Conservation (phyloP, 495 filamentous ascomycete genomes). For the Daldinia childiae region DNA sequence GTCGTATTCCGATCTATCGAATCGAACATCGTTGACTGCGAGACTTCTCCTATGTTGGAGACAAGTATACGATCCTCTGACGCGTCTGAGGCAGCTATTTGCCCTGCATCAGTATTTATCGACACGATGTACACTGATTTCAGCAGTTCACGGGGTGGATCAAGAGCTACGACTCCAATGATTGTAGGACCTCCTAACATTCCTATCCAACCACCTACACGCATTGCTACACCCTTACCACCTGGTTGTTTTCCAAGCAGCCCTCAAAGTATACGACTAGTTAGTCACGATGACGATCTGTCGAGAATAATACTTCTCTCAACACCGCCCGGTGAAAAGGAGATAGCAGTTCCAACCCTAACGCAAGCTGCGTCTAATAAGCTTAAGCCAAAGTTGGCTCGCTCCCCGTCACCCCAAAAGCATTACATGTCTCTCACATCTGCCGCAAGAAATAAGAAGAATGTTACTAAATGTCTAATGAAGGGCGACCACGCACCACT, state of each 20-base stretch:
- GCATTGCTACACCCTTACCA: constrained; percentile 45
- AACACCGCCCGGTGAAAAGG: constrained; percentile 36
- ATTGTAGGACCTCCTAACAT: constrained; percentile 65
- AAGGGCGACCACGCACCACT: constrained; percentile 58
- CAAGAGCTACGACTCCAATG: constrained; percentile 84
- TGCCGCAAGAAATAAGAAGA: constrained; percentile 51
- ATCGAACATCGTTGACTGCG: constrained; percentile 69
- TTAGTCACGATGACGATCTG: constrained; percentile 46
- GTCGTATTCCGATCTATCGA: constrained; percentile 83
- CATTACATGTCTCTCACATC: constrained; percentile 57
- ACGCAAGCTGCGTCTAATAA: constrained; percentile 36
- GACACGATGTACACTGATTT: constrained; percentile 80
- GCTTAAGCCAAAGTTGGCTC: constrained; percentile 44
- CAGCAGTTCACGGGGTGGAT: constrained; percentile 65
- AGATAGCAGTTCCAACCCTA: background rate
- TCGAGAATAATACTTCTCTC: constrained; percentile 33
- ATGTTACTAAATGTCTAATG: constrained; percentile 49
- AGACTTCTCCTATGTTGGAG: constrained; percentile 68
- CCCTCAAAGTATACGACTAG: constrained; percentile 53
- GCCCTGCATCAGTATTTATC: constrained; percentile 78
- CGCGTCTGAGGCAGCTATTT: constrained; percentile 83
- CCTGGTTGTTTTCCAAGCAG: constrained; percentile 44
- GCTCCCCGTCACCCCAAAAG: constrained; percentile 38
- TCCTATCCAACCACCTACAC: constrained; percentile 43
- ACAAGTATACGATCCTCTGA: constrained; percentile 79